These are phyloP conservation scores for Ascochyta rabiei DNA, from an alignment of 2,329 filamentous ascomycete genomes.

Conservation along the genomic window DNA sequence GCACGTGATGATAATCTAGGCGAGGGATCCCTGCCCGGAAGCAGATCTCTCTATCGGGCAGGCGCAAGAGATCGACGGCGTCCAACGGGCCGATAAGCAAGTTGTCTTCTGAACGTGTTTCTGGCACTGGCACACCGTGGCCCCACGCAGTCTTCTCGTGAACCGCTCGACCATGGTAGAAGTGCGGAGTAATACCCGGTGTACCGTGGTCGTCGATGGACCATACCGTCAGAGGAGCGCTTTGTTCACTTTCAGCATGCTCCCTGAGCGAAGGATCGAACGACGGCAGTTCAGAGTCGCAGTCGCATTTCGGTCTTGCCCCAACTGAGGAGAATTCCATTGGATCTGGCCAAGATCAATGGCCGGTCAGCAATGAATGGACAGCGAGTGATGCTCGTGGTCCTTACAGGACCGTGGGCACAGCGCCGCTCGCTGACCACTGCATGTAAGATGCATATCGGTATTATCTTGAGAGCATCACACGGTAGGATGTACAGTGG, in stretches of 20 bases:
- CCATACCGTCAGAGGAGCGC: slow-evolving; percentile 2
- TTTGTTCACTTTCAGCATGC: background rate
- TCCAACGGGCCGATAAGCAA: slow-evolving; percentile 25
- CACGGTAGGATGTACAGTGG: background rate
- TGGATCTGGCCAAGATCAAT: slow-evolving; percentile 5
- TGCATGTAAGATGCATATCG: slow-evolving; percentile 10
- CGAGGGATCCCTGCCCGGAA: slow-evolving; percentile 14
- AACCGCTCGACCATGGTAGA: slow-evolving; percentile 7
- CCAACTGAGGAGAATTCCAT: slow-evolving; percentile 1
- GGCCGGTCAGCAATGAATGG: slow-evolving; percentile 1
- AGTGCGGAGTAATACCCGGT: slow-evolving; percentile 6
- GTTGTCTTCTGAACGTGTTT: slow-evolving; percentile 10
- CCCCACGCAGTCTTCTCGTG: slow-evolving; percentile 10
- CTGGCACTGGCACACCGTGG: slow-evolving; percentile 9
- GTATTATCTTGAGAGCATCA: background rate
- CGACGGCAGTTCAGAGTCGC: slow-evolving; percentile 2
- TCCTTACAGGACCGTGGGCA: slow-evolving; percentile 1
- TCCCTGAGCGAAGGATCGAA: slow-evolving; percentile 9
- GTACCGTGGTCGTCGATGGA: slow-evolving; percentile 1
- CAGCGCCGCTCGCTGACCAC: slow-evolving; percentile 4
- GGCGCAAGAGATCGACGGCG: slow-evolving; percentile 20
- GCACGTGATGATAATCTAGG: background rate
- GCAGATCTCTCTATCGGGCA: slow-evolving; percentile 17
- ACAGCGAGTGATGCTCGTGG: background rate
- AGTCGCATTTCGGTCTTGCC: slow-evolving; percentile 8